These are phyloP conservation scores for Limnanthes douglasii DNA, from an alignment of 345 rosid species.

Conservation along the genomic window DNA sequence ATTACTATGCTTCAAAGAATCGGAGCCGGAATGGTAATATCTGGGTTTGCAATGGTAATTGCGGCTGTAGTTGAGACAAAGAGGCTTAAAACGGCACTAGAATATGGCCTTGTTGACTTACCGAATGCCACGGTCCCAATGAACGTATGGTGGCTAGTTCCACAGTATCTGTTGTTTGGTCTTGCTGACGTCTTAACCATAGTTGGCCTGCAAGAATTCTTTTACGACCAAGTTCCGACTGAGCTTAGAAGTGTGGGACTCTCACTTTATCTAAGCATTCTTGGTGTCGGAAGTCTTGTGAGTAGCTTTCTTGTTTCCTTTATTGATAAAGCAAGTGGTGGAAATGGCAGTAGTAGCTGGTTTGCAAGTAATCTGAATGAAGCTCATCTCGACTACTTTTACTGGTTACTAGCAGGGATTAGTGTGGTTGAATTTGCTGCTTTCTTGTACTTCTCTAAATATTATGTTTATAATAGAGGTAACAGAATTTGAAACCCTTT, in stretches of 20 bases:
- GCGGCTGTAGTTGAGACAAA: constrained; percentile 14
- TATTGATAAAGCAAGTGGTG: constrained; percentile 8
- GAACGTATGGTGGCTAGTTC: constrained; percentile 24
- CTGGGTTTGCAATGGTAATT: constrained; percentile 6
- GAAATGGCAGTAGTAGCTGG: constrained; percentile 7
- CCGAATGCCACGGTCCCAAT: constrained; percentile 8
- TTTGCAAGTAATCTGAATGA: constrained; percentile 11
- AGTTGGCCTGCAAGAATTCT: constrained; percentile 14
- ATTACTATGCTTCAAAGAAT: constrained; percentile 20
- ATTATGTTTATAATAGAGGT: constrained; percentile 10
- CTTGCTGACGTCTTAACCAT: constrained; percentile 10
- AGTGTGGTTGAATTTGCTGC: constrained; percentile 8
- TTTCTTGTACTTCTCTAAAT: constrained; percentile 8
- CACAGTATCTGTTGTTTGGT: constrained; percentile 16
- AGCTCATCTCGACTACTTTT: constrained; percentile 15
- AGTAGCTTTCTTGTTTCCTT: constrained; percentile 9
- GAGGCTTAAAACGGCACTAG: constrained; percentile 5
- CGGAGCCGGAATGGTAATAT: constrained; percentile 13
- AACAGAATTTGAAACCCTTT: constrained; percentile 6
- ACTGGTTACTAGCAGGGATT: constrained; percentile 10
- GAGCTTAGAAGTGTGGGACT: constrained; percentile 13
- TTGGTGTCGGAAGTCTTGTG: constrained; percentile 12
- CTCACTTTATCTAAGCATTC: constrained; percentile 10
- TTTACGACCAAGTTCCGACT: constrained; percentile 15
- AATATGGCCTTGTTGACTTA: constrained; percentile 2